Evolutionary conservation across 1,139 yeast species (phyloP).

Genomic region (Candida buenavistaensis): DNA sequence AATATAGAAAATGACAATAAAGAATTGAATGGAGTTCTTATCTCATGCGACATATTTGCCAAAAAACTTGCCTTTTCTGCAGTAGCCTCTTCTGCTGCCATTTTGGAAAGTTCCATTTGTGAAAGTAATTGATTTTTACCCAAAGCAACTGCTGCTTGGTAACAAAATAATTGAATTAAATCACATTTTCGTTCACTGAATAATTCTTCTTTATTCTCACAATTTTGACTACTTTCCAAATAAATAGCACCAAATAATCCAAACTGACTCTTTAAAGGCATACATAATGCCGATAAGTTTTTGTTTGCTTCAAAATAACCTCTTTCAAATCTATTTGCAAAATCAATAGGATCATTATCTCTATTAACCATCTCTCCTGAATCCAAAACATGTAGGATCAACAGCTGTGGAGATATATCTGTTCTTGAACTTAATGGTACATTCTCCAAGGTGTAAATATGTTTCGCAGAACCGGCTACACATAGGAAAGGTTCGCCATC

Average conservation of each 20-base stretch:
- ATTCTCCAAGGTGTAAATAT: slow-evolving; percentile 30
- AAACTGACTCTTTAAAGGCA: slow-evolving; percentile 48
- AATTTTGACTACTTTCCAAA: slow-evolving; percentile 28
- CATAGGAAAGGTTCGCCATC: slow-evolving; percentile 39
- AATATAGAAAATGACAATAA: slow-evolving; percentile 56
- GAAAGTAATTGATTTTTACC: slow-evolving; percentile 49
- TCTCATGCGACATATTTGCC: slow-evolving; percentile 64
- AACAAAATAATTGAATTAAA: slow-evolving; percentile 46
- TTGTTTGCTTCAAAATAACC: slow-evolving; percentile 45
- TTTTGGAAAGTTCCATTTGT: slow-evolving; percentile 54
- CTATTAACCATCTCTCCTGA: slow-evolving; percentile 40
- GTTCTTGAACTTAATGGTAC: slow-evolving; percentile 44
- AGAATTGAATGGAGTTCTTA: slow-evolving; percentile 59
- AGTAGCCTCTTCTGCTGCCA: slow-evolving; percentile 60
- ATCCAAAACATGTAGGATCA: slow-evolving; percentile 40
- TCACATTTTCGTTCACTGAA: slow-evolving; percentile 31
- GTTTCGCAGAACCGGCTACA: slow-evolving; percentile 45
- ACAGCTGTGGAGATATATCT: slow-evolving; percentile 46
- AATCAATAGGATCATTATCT: slow-evolving; percentile 36
- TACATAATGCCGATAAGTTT: slow-evolving; percentile 40
- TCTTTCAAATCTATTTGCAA: slow-evolving; percentile 33
- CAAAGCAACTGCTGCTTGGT: slow-evolving; percentile 56
- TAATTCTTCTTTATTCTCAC: slow-evolving; percentile 3
- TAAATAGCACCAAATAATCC: slow-evolving; percentile 51
- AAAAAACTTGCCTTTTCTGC: slow-evolving; percentile 58